Conservation (phyloP, 345 rosid species). For the Rhizophora apiculata region DNA sequence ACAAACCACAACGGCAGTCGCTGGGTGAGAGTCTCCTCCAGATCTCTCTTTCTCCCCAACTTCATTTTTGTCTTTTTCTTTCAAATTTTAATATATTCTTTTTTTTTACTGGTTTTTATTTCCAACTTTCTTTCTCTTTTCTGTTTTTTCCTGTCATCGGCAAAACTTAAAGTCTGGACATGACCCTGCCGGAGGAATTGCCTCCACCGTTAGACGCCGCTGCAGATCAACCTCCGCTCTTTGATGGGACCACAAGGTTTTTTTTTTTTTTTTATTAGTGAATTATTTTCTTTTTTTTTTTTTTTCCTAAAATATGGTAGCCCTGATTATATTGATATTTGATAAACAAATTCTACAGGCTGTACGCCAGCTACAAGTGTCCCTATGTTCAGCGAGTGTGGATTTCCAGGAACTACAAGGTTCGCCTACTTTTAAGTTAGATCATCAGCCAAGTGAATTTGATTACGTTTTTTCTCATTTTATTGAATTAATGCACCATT, state of each 20-base stretch:
- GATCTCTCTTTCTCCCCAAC: not conserved
- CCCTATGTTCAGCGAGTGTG: slow-evolving; percentile 90
- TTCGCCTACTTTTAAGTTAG: not conserved
- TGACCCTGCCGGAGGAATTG: slow-evolving; percentile 42
- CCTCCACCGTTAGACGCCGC: slow-evolving; percentile 47
- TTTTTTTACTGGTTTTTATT: too few species aligned
- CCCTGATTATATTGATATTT: not conserved
- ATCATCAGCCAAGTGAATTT: not conserved
- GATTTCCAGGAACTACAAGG: slow-evolving; percentile 93
- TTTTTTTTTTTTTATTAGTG: not conserved
- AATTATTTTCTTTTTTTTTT: too few species aligned
- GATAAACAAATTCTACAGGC: slow-evolving; percentile 27
- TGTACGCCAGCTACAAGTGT: slow-evolving; percentile 59
- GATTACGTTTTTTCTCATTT: not conserved
- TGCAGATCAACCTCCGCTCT: slow-evolving; percentile 62
- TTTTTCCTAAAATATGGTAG: too few species aligned
- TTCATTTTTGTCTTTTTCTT: not conserved
- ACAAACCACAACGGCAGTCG: not conserved
- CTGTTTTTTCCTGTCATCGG: not conserved
- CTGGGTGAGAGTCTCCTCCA: not conserved
- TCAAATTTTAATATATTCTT: not conserved
- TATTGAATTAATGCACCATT: not conserved
- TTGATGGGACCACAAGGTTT: slow-evolving; percentile 75
- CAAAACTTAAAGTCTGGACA: slow-evolving; percentile 17
- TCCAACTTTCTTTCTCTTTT: too few species aligned